Base-by-base conservation (phyloP, 2,329 filamentous ascomycete species). In the Stagonosporopsis vannaccii region DNA sequence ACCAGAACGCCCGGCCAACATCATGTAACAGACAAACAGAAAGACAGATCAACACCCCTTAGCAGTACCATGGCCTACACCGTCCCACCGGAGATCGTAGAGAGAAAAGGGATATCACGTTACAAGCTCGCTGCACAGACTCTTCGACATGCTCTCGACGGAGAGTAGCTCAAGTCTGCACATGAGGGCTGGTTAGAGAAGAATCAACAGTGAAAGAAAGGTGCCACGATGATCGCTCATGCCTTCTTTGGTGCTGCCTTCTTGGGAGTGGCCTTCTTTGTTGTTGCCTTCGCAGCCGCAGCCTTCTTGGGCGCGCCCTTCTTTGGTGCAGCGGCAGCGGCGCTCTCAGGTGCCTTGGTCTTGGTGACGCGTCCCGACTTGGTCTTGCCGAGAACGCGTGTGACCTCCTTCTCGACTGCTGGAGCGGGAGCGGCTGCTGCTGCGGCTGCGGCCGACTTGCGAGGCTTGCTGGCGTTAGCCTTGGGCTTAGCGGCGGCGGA, bases 291-390 rank as follows among this genome's bases (percentile, higher is more conserved):
- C 72, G 63, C 48, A 9, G 70, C 57, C 22, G 67, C 62, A 15
- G 78, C 73, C 65, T 72, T 73, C 68, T 74, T 75, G 60, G 66
- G 75, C 61, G 55, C 74, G 4, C 76, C 70, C 73, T 80, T 80
- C 58, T 65, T 68, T 36, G 53, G 22, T 23, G 58, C 48, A 17
- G 52, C 51, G 60, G 66, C 37, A 42, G 60, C 60, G n/a, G 63
- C 65, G 58, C 70, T 68, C 61, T 69, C 69, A 77, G 73, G 81
- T 54, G 81, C 79, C 33, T 82, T 80, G 22, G 83, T 81, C 86
- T 95, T 96, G 69, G 89, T 86, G 69, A 96, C 89, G 66, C 92
- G 89, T 44, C 92, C 91, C 50, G 90, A 88, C 86, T 95, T 95
- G 77, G 91, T 93, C 86, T 91, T 93, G 75, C 84, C 85, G 48